phyloP scores from a whole-genome alignment of 352 stramenopile genomes.

The Globisporangium takayamanum region DNA sequence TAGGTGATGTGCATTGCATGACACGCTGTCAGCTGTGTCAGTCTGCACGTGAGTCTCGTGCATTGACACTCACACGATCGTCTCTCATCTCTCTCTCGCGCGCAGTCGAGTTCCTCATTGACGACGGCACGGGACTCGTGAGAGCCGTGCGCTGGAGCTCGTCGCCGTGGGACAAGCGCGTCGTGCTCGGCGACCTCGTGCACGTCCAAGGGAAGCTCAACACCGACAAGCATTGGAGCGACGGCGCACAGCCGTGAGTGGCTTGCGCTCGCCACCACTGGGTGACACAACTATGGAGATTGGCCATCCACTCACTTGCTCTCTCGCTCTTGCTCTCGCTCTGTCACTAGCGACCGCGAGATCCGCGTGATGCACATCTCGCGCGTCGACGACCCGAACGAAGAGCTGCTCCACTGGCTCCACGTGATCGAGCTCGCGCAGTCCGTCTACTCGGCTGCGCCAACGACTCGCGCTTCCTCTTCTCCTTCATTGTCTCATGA shows the following conservation, averaged over 20 bases:
- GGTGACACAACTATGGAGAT: too few species aligned
- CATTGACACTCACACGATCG: neutral
- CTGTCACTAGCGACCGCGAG: conserved; percentile 25
- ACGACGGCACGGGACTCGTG: conserved; percentile 65
- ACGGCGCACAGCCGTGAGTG: too few species aligned
- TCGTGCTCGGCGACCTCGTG: conserved; percentile 60
- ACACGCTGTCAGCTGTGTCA: neutral
- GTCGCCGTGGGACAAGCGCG: conserved; percentile 8
- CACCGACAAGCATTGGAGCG: conserved; percentile 25
- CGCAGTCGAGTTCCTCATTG: conserved; percentile 62
- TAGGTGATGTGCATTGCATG: conserved; percentile 12
- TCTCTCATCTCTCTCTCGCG: neutral
- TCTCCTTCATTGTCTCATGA: neutral
- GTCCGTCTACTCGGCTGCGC: conserved; percentile 25
- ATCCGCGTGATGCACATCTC: conserved; percentile 47
- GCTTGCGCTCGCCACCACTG: conserved; percentile 5
- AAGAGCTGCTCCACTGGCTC: conserved; percentile 71
- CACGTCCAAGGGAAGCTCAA: conserved; percentile 73
- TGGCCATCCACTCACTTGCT: too few species aligned
- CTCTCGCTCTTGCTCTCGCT: too few species aligned
- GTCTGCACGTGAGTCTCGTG: neutral
- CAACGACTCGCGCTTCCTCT: neutral
- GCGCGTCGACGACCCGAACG: conserved; percentile 54
- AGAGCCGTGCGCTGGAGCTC: conserved; percentile 48
- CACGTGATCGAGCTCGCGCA: conserved; percentile 42